Evolutionary conservation across 495 filamentous ascomycete species (phyloP), one percentile per base, ranked within the genome.

Genomic region (Aspergillus kassunensis): DNA sequence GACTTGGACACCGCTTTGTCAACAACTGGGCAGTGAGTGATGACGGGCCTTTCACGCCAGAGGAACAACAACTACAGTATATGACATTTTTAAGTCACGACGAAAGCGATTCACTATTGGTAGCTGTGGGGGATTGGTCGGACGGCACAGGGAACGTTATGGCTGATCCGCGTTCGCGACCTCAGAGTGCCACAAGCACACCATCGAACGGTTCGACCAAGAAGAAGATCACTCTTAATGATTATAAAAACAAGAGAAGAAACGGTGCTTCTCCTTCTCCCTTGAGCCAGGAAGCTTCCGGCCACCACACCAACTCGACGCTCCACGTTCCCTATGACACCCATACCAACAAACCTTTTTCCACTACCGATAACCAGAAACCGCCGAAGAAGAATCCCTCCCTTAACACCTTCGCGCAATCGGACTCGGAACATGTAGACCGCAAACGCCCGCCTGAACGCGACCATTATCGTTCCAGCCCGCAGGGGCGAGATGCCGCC

Each of bases 41-140:
- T 63, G 68, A 73, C 44, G 70, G 70, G 9, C 75, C 71, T 15
- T 80, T 80, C 50, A 56, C 58, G 24, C 56, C 58, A 24, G 68
- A 77, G 43, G 77, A 80, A 63, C 69, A 79, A 44, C 65, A 74
- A 59, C 67, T 80, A 47, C 77, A 80, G 49, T 80, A 79, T 46
- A 72, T 77, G 69, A 80, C 76, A 34, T 80, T 79, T 51, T 59
- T 76, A 50, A 68, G 71, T n/a, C 73, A 78, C 50, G 64, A 72
- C 61, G 61, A 72, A 50, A 63, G 62, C 27, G 74, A 80, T 53
- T 73, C 72, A 2, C 57, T 80, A 43, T 58, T 79, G 39, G 62
- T 68, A 37, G 70, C 74, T 15, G 67, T 76, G 47, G 77, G 77
- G 25, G 74, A 76, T 52, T 80, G 77, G 77, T 76, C 76, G 16